Base-by-base conservation (phyloP, 2,329 filamentous ascomycete species). In the Seiridium cupressi region DNA sequence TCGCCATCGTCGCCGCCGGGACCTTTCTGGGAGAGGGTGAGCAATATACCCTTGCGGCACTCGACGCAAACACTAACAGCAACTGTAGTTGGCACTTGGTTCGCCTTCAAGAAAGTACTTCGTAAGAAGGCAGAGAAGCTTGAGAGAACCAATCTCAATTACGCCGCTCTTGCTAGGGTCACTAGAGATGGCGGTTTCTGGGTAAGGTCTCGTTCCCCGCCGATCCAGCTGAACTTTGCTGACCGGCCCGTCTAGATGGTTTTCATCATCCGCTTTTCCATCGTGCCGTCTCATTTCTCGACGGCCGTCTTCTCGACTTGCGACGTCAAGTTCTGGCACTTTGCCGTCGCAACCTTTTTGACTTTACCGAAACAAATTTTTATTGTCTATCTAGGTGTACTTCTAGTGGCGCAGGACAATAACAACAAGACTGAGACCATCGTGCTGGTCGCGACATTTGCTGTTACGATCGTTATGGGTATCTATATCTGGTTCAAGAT, bases 291-390 rank as follows among this genome's bases (percentile, higher is more conserved):
- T 9, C 76, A 78, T 63, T 74, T 78, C 64, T 75, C 74, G 4
- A 78, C 76, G 1, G 76, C 76, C n/a, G 74, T 78, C 35, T 78
- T 78, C 61, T 74, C 76, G 8, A 76, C 74, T 35, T 77, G 75
- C 67, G 72, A 76, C 58, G 74, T 78, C 44, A 73, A 71, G 51
- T 78, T 78, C 66, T 76, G 75, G 73, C 64, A 71, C 57, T 78
- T 76, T 55, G 69, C 73, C 59, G 58, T 77, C 53, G 74, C 76
- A 3, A 77, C 75, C 13, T 72, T 77, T 63, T 58, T 77, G 44
- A 76, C 76, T 5, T 68, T 78, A 2, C 76, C 76, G 3, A 78
- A 78, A 62, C 75, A 78, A 61, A 71, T 78, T 59, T 71, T 78
- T 44, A 69, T 78, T 54, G 75, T 78, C 35, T 77, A 77, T 60